Evolutionary conservation across 2,329 filamentous ascomycete genomes (phyloP).

Genomic region (Paraphaeosphaeria minitans): DNA sequence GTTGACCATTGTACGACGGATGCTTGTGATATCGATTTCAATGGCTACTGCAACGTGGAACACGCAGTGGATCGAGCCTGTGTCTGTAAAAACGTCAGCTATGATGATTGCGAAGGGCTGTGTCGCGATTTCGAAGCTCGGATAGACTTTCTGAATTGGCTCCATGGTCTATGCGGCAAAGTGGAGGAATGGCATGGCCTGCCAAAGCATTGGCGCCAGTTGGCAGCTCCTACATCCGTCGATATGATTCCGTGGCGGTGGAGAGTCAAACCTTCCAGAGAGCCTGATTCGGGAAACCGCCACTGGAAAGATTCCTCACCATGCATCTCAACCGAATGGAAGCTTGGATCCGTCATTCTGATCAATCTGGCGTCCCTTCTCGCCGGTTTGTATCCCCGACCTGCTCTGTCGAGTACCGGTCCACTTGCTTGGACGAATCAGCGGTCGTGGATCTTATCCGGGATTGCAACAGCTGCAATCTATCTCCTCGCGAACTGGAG

Average conservation of each 20-base stretch:
- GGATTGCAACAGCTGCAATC: slow-evolving; percentile 24
- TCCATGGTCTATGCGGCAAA: slow-evolving; percentile 36
- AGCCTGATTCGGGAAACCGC: not conserved
- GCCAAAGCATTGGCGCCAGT: slow-evolving; percentile 34
- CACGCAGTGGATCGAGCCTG: slow-evolving; percentile 36
- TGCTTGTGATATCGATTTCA: slow-evolving; percentile 37
- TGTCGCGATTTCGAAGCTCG: slow-evolving; percentile 41
- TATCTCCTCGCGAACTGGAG: slow-evolving; percentile 29
- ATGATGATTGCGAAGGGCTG: slow-evolving; percentile 32
- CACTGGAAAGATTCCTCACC: not conserved
- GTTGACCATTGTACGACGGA: slow-evolving; percentile 35
- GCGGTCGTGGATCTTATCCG: slow-evolving; percentile 24
- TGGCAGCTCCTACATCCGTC: slow-evolving; percentile 25
- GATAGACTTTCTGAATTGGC: slow-evolving; percentile 41
- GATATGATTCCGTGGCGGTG: slow-evolving; percentile 44
- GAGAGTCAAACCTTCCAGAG: slow-evolving; percentile 24
- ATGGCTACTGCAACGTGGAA: slow-evolving; percentile 38
- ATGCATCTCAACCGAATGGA: slow-evolving; percentile 31
- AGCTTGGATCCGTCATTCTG: slow-evolving; percentile 28
- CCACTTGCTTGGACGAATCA: not conserved
- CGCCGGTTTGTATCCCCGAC: slow-evolving; percentile 13
- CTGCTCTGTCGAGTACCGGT: not conserved
- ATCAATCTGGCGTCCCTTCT: slow-evolving; percentile 28
- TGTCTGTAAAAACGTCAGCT: slow-evolving; percentile 36
- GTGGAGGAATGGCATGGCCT: slow-evolving; percentile 38